Percentiles rank a stretch among this genome's conserved stretches.
phyloP scores from a whole-genome alignment of 805 yeast species.

The Saccharomyces jurei region DNA sequence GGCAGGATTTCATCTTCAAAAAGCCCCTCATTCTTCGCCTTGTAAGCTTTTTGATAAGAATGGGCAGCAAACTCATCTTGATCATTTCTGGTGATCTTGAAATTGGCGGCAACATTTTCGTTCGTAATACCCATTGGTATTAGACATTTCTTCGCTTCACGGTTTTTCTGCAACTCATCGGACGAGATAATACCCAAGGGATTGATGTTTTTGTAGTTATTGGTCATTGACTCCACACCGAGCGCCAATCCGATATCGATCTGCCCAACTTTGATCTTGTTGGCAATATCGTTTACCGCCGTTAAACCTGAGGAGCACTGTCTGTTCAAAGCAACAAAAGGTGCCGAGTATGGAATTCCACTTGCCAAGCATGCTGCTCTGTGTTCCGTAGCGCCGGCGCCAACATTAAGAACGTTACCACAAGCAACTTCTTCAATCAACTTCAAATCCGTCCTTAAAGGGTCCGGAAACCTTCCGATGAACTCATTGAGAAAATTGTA shows the following conservation, averaged over 20 bases:
- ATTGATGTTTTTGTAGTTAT: conserved; percentile 67
- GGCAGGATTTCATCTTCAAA: conserved; percentile 89
- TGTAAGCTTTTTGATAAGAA: conserved; percentile 78
- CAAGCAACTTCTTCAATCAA: conserved; percentile 77
- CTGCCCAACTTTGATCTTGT: conserved; percentile 79
- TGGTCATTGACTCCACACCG: conserved; percentile 94
- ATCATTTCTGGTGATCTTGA: conserved; percentile 51
- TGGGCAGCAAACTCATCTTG: conserved; percentile 88
- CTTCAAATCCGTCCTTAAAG: conserved; percentile 40
- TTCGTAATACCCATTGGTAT: conserved; percentile 96
- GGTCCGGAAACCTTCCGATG: conserved; percentile 39
- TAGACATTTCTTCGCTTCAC: conserved; percentile 62
- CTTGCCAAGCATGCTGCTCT: conserved; percentile 88
- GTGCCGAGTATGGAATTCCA: conserved; percentile 74
- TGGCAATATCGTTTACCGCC: conserved; percentile 84
- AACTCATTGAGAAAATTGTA: conserved; percentile 55
- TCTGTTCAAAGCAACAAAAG: conserved; percentile 80
- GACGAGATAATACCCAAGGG: conserved; percentile 60
- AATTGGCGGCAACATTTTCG: conserved; percentile 77
- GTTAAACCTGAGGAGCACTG: conserved; percentile 93
- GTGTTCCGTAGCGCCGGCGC: conserved; percentile 93
- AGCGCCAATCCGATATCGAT: conserved; percentile 85
- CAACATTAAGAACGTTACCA: conserved; percentile 86
- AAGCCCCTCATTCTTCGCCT: conserved; percentile 60
- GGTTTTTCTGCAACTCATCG: conserved; percentile 36